Percentiles rank a stretch among this genome's conserved stretches.
Conservation (phyloP, 345 rosid genomes). For the Corymbia maculata region DNA sequence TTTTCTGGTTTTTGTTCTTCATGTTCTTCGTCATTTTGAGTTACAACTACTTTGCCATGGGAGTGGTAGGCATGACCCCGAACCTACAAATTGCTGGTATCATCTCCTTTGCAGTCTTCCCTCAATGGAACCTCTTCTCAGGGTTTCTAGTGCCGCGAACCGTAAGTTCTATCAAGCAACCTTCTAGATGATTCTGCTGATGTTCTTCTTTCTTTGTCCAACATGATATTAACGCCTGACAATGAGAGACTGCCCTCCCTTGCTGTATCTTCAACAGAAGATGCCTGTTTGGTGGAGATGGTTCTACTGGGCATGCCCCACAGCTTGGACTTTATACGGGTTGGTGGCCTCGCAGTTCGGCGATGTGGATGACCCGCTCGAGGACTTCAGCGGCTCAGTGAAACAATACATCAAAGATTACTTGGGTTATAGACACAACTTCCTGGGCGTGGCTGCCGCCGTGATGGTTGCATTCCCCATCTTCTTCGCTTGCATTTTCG, state of each 20-base stretch:
- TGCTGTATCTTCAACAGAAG: slow-evolving; percentile 1
- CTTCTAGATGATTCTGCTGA: neutral
- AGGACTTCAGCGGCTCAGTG: slow-evolving; percentile 1
- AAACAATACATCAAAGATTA: neutral
- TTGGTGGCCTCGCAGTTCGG: slow-evolving; percentile 22
- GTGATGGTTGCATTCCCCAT: slow-evolving; percentile 6
- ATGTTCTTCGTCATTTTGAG: slow-evolving; percentile 26
- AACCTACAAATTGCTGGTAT: slow-evolving; percentile 23
- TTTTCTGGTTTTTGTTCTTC: slow-evolving; percentile 37
- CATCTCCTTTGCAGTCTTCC: slow-evolving; percentile 16
- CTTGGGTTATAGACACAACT: slow-evolving; percentile 16
- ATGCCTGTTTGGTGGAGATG: slow-evolving; percentile 40
- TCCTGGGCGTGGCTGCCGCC: slow-evolving; percentile 20
- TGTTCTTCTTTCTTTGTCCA: neutral
- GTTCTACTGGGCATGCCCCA: slow-evolving; percentile 33
- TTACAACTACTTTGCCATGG: slow-evolving; percentile 37
- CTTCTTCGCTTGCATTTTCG: slow-evolving; percentile 11
- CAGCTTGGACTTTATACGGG: slow-evolving; percentile 25
- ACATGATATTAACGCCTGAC: neutral
- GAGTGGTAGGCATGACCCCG: slow-evolving; percentile 26
- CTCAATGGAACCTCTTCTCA: slow-evolving; percentile 27
- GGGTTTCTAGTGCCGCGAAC: slow-evolving; percentile 25
- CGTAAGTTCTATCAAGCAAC: neutral
- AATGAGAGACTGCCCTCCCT: neutral
- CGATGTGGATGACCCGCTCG: slow-evolving; percentile 1